Evolutionary conservation across 257 asterid species (phyloP).

Genomic region (Penstemon eatonii): DNA sequence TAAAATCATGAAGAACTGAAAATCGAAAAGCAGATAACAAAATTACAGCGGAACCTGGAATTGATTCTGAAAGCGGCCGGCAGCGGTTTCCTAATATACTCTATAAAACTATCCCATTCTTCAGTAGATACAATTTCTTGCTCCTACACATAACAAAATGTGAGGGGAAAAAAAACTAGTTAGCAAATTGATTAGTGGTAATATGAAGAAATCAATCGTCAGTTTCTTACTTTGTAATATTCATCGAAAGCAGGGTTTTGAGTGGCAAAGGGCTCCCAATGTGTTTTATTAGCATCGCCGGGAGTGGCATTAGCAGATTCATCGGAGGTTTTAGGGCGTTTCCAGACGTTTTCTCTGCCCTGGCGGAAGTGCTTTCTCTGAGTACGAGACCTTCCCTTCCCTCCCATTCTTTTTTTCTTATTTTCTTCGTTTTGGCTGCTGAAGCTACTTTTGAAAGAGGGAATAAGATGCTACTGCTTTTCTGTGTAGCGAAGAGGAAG

Average conservation of each 20-base stretch:
- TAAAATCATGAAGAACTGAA: background rate
- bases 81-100: conserved; percentile 61
- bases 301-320: conserved; percentile 38
- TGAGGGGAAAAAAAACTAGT: background rate
- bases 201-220: background rate
- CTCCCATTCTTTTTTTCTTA: conserved; percentile 49
- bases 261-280: conserved; percentile 72
- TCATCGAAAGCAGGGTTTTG: conserved; percentile 80
- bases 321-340: conserved; percentile 65
- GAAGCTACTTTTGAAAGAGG: no score
- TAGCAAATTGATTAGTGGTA: no score
- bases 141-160: conserved; percentile 40
- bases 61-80: conserved; percentile 96
- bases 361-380: conserved; percentile 88
- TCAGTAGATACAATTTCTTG: conserved; percentile 72
- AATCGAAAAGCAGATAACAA: no score
- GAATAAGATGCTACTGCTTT: no score
- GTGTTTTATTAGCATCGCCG: conserved; percentile 30
- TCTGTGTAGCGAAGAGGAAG: no score
- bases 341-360: conserved; percentile 86
- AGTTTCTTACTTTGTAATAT: conserved; percentile 64
- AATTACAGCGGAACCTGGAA: conserved; percentile 55
- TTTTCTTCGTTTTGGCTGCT: no score
- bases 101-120: conserved; percentile 83
- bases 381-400: conserved; percentile 87